Base-by-base conservation (phyloP, 1,284 basidiomycete genomes). In the Porogramme epimiltina region DNA sequence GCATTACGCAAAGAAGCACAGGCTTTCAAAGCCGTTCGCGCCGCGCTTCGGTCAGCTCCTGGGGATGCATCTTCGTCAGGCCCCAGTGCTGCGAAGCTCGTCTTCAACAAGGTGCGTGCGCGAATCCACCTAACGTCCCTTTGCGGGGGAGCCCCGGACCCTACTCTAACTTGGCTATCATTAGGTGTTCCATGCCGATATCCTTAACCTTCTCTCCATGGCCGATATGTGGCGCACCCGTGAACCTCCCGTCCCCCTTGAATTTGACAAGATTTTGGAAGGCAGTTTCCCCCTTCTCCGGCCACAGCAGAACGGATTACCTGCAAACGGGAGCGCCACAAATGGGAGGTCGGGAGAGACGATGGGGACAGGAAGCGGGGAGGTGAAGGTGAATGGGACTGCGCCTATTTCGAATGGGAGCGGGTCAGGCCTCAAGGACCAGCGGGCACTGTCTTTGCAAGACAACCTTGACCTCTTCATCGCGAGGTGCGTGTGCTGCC, bases 171-270 rank as follows among this genome's bases (percentile, higher is more conserved):
- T 19, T 54, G n/a, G 11, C 3, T 16, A 15, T 20, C 22, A 20
- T n/a, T 61, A 95, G 91, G 89, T 98, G 9, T 99, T 95, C 76
- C 79, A 87, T 57, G 71, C 82, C 1, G 97, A 99, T 63, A 93
- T 98, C 60, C 80, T 85, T 51, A 91, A 97, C 44, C 77, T 99
- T 1, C 76, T 99, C 13, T 82, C 82, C 13, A 99, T 99, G 97
- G 77, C 87, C n/a, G 96, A 98, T 64, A 98, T 99, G 95, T 99
- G 97, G 97, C 87, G 86, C 42, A 82, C 88, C 9, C 84, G 97
- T 24, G 82, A 85, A 22, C 89, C 88, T 56, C 97, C 97, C 0
- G 83, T 81, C 0, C 87, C 95, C 1, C 80, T 99, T 28, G 85
- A 92, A 52, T 95, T 88, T 62, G 85, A 90, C 16, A 70, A 72